Conservation (phyloP, 2,329 filamentous ascomycete genomes). For the Pyrenochaeta sp. region DNA sequence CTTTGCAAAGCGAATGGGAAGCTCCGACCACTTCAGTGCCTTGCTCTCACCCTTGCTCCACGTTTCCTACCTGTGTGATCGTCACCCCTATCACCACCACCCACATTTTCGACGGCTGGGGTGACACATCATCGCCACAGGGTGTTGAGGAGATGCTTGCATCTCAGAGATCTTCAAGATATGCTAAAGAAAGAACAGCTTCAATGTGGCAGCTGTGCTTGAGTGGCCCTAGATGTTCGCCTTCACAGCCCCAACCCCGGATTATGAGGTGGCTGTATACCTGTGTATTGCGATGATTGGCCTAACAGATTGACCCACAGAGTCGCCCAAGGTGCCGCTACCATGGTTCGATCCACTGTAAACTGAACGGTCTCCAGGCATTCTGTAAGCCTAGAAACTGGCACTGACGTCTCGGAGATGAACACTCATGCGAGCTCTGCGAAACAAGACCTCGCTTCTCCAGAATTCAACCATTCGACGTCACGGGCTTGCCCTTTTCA, state of each 20-base stretch:
- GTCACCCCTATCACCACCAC: constrained; percentile 29
- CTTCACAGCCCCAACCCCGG: constrained; percentile 1
- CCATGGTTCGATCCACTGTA: constrained; percentile 2
- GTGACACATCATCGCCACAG: constrained; percentile 29
- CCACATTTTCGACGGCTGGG: constrained; percentile 31
- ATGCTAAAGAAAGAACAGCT: constrained; percentile 18
- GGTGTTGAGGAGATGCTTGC: constrained; percentile 1
- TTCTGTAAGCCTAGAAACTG: constrained; percentile 11
- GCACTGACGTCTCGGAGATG: constrained; percentile 30
- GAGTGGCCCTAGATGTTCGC: constrained; percentile 6
- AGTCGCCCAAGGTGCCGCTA: constrained; percentile 5
- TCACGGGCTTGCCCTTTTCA: constrained; percentile 22
- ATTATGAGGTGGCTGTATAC: constrained; percentile 2
- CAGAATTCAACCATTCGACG: constrained; percentile 26
- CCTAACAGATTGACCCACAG: neutral
- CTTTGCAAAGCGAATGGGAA: constrained; percentile 10
- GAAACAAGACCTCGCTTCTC: constrained; percentile 18
- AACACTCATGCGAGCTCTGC: constrained; percentile 30
- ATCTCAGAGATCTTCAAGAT: constrained; percentile 2
- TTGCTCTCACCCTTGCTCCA: constrained; percentile 18
- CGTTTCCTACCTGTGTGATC: constrained; percentile 25
- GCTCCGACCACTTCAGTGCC: constrained; percentile 24
- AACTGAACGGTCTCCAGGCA: constrained; percentile 4
- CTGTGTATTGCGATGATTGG: neutral
- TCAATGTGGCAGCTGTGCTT: constrained; percentile 2